Conservation (phyloP, 768 basidiomycete species). For the Erythrobasidium yunnanense region DNA sequence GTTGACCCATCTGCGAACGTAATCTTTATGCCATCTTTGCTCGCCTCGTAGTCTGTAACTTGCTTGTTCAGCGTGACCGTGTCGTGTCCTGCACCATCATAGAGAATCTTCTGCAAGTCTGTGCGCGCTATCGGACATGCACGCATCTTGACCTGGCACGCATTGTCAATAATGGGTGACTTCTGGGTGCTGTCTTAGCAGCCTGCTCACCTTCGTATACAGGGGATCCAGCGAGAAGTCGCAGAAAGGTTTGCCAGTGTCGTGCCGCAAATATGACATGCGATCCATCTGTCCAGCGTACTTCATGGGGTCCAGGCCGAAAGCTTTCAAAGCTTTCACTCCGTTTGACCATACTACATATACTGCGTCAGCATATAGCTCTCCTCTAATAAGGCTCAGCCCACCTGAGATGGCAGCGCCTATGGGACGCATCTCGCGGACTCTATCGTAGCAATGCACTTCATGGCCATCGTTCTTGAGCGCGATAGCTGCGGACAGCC, state of each 20-base stretch:
- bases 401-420: conserved; percentile 24
- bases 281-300: conserved; percentile 24
- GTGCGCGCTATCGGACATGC: conserved; percentile 24
- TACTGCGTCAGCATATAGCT: neutral
- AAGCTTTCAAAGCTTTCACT: conserved; percentile 20
- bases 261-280: conserved; percentile 22
- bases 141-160: conserved; percentile 7
- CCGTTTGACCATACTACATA: conserved; percentile 25
- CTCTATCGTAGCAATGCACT: conserved; percentile 13
- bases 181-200: neutral
- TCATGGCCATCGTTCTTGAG: conserved; percentile 22
- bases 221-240: conserved; percentile 18
- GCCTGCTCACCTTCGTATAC: neutral
- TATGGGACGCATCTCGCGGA: conserved; percentile 24
- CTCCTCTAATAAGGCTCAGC: neutral
- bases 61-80: conserved; percentile 19
- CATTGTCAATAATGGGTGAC: neutral
- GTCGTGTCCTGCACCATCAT: conserved; percentile 14
- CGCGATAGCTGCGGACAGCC: conserved; percentile 19
- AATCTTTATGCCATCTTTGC: neutral
- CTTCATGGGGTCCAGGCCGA: conserved; percentile 24
- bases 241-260: conserved; percentile 19
- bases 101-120: conserved; percentile 23
- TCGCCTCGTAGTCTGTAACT: conserved; percentile 12
- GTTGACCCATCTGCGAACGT: conserved; percentile 2